These are phyloP conservation scores for Rhodotorula sp. DNA, from an alignment of 1,284 basidiomycete genomes.

Conservation along the genomic window DNA sequence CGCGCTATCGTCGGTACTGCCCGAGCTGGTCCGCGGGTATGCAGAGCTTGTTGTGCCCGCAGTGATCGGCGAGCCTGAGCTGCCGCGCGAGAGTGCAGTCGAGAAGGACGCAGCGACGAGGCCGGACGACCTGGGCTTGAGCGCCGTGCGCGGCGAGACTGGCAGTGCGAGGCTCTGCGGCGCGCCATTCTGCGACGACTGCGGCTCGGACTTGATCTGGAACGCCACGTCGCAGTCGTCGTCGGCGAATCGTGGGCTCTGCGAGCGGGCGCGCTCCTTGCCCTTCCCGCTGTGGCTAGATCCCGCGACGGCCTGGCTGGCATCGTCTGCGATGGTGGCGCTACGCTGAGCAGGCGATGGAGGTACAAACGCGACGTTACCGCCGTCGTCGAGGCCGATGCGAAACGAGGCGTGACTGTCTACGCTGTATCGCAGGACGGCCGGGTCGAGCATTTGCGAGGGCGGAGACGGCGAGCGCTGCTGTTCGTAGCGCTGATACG, in stretches of 20 bases:
- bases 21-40: no score
- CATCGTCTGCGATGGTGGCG: neutral
- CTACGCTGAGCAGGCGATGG: neutral
- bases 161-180: no score
- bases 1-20: no score
- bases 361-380: conserved; percentile 2
- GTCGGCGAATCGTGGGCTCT: neutral
- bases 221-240: neutral
- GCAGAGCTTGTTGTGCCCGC: no score
- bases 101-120: neutral
- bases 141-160: neutral
- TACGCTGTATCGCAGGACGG: neutral
- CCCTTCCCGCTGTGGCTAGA: neutral
- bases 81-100: neutral
- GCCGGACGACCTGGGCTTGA: neutral
- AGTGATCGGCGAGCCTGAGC: neutral
- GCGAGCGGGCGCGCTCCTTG: neutral
- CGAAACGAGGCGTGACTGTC: conserved; percentile 1
- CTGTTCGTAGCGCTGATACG: neutral
- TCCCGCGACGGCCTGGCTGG: neutral
- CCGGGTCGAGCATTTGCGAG: neutral
- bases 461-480: neutral
- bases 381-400: conserved; percentile 6
- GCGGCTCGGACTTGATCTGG: neutral
- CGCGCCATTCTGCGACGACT: neutral